Evolutionary conservation across 352 stramenopile species (phyloP), one percentile per base, ranked within the genome.

Genomic region (Globisporangium irregulare): DNA sequence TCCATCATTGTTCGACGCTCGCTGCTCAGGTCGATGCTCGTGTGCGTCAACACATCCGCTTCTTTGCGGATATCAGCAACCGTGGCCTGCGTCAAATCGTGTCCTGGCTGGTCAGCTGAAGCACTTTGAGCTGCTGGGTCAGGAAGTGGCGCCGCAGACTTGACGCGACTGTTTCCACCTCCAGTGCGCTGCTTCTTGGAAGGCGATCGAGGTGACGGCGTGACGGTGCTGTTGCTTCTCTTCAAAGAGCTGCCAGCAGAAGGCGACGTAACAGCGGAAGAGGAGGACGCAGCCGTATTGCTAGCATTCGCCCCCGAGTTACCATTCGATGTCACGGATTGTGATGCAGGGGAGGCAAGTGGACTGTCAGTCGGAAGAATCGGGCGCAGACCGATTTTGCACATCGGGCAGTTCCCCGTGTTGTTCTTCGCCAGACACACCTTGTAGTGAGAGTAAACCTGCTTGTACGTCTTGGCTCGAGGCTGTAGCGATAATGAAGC

Each of bases 1-100:
- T 91, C 82, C 82, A 94, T 87, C 88, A 96, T 96, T 27, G 82
- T 82, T 14, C 85, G 80, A 1, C 87, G 84, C 71, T 96, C 88
- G 12, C 71, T 73, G n/a, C 75, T 70, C 43, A 94, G 54, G 54
- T 96, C 88, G 59, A 96, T 92, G 20, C 71, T 80, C 27, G 88
- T 96, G 69, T 96, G 88, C 4, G 84, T 96, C 43, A 96, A 70
- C 27, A 94, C 88, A 67, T 96, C 88, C 6, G 88, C 88, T 69
- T 96, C 88, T 66, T 80, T 87, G 25, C 86, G 85, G 53, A 96
- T 86, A 59, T 96, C 88, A 5, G 75, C 80, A 15, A 87, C 78
- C 14, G 74, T 89, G 7, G 84, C 85, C 61, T 87, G 82, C 41
- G 75, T 72, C 4, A 95, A 68, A 68, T 92, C 87, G 59, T 80